These are phyloP conservation scores for Nigrospora osmanthi DNA, from an alignment of 2,329 filamentous ascomycete genomes.

Conservation along the genomic window DNA sequence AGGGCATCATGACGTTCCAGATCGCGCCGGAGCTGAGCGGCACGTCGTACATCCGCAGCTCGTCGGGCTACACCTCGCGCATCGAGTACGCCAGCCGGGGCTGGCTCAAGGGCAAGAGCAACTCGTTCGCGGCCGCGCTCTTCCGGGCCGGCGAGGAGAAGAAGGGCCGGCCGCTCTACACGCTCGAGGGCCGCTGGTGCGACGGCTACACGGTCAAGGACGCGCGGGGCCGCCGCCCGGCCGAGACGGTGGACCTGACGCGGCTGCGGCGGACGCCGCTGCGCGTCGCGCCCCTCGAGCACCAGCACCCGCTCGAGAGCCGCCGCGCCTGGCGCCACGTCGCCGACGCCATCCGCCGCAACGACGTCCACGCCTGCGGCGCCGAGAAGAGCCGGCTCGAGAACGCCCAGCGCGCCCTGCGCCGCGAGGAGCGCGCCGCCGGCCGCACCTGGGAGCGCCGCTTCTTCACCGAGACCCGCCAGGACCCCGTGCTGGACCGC, in stretches of 20 bases:
- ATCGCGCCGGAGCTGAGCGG: conserved; percentile 90
- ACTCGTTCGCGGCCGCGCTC: conserved; percentile 71
- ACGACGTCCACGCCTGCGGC: conserved; percentile 76
- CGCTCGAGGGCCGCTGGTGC: conserved; percentile 85
- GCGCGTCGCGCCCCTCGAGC: conserved; percentile 60
- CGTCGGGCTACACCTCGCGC: conserved; percentile 77
- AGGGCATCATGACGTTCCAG: conserved; percentile 77
- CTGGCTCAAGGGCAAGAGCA: conserved; percentile 95
- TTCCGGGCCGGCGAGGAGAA: conserved; percentile 65
- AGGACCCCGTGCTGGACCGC: conserved; percentile 10
- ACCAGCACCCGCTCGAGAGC: conserved; percentile 82
- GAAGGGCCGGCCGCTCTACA: conserved; percentile 58
- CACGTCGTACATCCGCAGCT: conserved; percentile 77
- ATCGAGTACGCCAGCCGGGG: conserved; percentile 92
- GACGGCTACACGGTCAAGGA: conserved; percentile 73
- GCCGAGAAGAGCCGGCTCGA: conserved; percentile 84
- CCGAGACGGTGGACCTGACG: conserved; percentile 56
- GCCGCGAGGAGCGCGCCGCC: conserved; percentile 11
- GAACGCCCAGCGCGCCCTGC: conserved; percentile 59
- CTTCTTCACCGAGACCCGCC: conserved; percentile 11
- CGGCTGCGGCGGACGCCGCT: conserved; percentile 57
- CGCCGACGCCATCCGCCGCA: conserved; percentile 67
- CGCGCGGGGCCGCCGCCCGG: conserved; percentile 41
- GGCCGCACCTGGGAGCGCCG: conserved; percentile 13
- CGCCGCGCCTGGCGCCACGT: conserved; percentile 85